Conservation (phyloP, 768 basidiomycete species). For the Amanita inopinata region DNA sequence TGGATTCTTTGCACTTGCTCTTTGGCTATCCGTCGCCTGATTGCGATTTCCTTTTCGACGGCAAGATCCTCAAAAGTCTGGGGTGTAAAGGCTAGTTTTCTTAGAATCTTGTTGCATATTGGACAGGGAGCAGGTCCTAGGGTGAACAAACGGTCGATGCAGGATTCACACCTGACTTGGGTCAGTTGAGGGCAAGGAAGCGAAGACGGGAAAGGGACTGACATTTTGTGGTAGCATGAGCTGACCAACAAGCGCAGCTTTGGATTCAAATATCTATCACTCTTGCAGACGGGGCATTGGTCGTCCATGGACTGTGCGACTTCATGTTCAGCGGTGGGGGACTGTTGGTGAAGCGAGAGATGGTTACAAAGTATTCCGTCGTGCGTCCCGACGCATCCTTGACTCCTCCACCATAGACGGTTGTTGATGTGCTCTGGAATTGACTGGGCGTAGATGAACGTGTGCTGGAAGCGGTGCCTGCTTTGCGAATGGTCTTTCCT, state of each 20-base stretch:
- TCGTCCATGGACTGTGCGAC: constrained; percentile 71
- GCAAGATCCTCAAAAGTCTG: constrained; percentile 90
- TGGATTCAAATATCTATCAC: constrained; percentile 91
- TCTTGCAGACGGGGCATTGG: constrained; percentile 95
- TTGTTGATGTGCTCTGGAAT: constrained; percentile 62
- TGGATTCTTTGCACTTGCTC: constrained; percentile 43
- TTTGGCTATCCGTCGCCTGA: constrained; percentile 80
- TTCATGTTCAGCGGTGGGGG: constrained; percentile 1
- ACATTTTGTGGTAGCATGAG: constrained; percentile 99
- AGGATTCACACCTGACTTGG: constrained; percentile 83
- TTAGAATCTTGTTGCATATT: constrained; percentile 75
- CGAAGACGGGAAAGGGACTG: constrained; percentile 14
- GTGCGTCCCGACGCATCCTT: constrained; percentile 81
- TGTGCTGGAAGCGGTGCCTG: constrained; percentile 37
- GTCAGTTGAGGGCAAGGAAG: neutral
- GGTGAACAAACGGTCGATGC: constrained; percentile 93
- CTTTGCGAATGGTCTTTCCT: constrained; percentile 69
- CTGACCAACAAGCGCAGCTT: constrained; percentile 90
- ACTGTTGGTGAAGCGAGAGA: constrained; percentile 17
- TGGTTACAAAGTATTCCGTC: constrained; percentile 70
- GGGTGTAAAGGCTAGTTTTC: constrained; percentile 91
- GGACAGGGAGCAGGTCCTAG: constrained; percentile 96
- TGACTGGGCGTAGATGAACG: constrained; percentile 58
- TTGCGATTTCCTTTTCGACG: constrained; percentile 91
- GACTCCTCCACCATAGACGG: constrained; percentile 74